Evolutionary conservation across 2,329 filamentous ascomycete genomes (phyloP), one percentile per base, ranked within the genome.

Genomic region (Colletotrichum limetticola): DNA sequence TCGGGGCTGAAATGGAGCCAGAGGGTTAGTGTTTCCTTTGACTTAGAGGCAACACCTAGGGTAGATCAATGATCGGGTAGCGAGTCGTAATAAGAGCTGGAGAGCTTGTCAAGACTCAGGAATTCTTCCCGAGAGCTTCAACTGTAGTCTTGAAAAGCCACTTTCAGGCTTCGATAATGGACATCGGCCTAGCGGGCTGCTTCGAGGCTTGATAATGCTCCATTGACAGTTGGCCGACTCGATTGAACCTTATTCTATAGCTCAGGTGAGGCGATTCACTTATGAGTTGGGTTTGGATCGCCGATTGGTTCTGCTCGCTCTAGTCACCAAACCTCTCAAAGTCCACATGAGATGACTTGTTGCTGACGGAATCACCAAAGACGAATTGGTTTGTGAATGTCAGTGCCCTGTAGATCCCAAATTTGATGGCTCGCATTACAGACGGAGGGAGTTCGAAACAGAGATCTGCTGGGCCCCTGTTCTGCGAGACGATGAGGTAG

Each of bases 361-460:
- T 19, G 14, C 37, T 37, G 35, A 53, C 7, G 37, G 16, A 11
- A 26, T 53, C 32, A n/a, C 16, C 19, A 30, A 42, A 35, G 30
- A 58, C 58, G 24, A n/a, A 59, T 53, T 26, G 28, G 16, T 42
- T 12, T 70, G 66, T 49, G 32, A 12, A 11, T 35, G 11, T 12
- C 32, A 35, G 19, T 49, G 8, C 37, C 12, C 14, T 9, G 8
- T 56, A 69, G 60, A 69, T 55, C 60, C 35, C 60, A 12, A 37
- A 64, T 49, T 22, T 49, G 49, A 64, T 28, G 32, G 66, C 60
- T 60, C 60, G 66, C 70, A 52, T 70, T 42, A 53, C 52, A 46
- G 56, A 6, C n/a, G 28, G 14, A n/a, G 24, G 60, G 56, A 26
- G 53, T 60, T 65, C 59, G 60, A 60, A 69, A 70, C 59, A 55